These are phyloP conservation scores for Garcia nutans DNA, from an alignment of 345 rosid species.

Conservation along the genomic window DNA sequence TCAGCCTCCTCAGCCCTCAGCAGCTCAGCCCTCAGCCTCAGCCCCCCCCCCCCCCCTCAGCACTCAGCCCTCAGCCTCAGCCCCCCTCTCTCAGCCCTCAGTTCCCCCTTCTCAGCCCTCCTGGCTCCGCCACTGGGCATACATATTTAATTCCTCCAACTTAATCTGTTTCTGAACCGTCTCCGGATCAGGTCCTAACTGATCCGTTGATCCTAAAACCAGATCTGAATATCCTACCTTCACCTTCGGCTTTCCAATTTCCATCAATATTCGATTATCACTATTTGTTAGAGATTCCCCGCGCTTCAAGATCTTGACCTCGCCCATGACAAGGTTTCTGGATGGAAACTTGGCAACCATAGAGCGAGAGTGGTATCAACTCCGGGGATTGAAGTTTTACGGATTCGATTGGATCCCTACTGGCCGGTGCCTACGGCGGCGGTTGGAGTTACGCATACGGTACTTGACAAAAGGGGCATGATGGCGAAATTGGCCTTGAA, in stretches of 20 bases:
- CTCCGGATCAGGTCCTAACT: conserved; percentile 55
- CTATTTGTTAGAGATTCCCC: conserved; percentile 39
- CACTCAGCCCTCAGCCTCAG: too few relatives aligned
- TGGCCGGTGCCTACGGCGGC: conserved; percentile 30
- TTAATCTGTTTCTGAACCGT: conserved; percentile 38
- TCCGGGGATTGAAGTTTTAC: neutral
- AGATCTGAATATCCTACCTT: conserved; percentile 29
- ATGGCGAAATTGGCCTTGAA: conserved; percentile 14
- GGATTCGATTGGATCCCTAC: conserved; percentile 9
- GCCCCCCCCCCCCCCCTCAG: too few relatives aligned
- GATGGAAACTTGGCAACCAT: conserved; percentile 34
- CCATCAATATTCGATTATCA: neutral
- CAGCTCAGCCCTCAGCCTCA: too few relatives aligned
- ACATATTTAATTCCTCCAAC: conserved; percentile 20
- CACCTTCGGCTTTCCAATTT: neutral
- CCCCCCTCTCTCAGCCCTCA: too few relatives aligned
- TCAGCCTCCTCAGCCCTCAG: too few relatives aligned
- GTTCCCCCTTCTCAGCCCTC: too few relatives aligned
- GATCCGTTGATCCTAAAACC: conserved; percentile 40
- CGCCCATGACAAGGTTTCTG: conserved; percentile 46
- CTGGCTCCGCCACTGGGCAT: too few relatives aligned
- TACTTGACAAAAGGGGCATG: neutral
- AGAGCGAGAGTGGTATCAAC: conserved; percentile 6
- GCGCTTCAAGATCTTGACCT: conserved; percentile 67
- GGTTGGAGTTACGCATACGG: conserved; percentile 12